Evolutionary conservation across 495 filamentous ascomycete genomes (phyloP), one percentile per base, ranked within the genome.

Genomic region (Cryomyces antarcticus): DNA sequence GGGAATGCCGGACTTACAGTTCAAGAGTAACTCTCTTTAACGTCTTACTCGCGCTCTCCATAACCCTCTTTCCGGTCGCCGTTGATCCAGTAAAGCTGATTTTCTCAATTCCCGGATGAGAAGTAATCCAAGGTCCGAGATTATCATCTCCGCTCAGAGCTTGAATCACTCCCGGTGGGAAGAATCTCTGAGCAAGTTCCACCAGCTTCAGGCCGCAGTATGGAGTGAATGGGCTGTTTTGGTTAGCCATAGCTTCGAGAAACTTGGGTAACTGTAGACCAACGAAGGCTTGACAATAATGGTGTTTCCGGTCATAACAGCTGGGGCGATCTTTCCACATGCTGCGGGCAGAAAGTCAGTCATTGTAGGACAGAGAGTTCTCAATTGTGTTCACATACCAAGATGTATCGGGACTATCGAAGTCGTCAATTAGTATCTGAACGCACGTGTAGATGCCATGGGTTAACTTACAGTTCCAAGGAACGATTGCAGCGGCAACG

Each of bases 141-240:
- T 49, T 48, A 43, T 54, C 53, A 31, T 52, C 49, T 12, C 78
- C 79, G 52, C 73, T 76, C 30, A 84, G 51, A 11, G 63, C 75
- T 49, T 80, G 77, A 12, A 84, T 50, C 6, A 84, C 70, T 41
- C 78, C 79, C 0, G 72, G 71, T 0, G 78, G 77, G 44, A 81
- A 69, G 48, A 77, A 61, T 1, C 63, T 56, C 37, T 70, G 66
- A 12, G 61, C 68, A 10, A 84, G 60, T 56, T 82, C 77, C 41
- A 60, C 68, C 42, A 75, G 61, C 50, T 79, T 80, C 44, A 80
- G 62, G 34, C 60, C 69, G 40, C 70, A 70, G 64, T 82, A 82
- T 0, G 78, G 78, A 0, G 78, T 79, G 58, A 73, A 62, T 6
- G 59, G 59, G n/a, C 27, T 41, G 17, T n/a, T n/a, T n/a, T n/a